A percentile compares a stretch with the other conserved stretches of the same genome.
phyloP scores from a whole-genome alignment of 441 rosid genomes.

The Adansonia grandidieri region DNA sequence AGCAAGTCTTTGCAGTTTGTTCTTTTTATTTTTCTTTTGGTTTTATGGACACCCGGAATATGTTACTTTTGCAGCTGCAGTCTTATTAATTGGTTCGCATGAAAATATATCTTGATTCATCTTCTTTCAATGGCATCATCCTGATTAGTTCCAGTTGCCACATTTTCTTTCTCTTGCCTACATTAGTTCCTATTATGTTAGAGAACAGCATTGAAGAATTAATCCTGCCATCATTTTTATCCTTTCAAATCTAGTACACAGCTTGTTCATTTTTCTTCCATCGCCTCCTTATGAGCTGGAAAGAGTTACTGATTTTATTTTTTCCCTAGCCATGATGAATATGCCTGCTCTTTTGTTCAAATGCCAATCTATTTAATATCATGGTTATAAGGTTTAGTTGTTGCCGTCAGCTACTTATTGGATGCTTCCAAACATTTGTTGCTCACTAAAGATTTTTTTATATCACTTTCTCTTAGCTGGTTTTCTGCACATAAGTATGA shows the following conservation, averaged over 20 bases:
- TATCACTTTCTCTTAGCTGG: neutral
- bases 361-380: neutral
- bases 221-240: constrained; percentile 5
- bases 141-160: neutral
- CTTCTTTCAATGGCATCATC: neutral
- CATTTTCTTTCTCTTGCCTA: neutral
- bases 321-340: neutral
- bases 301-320: neutral
- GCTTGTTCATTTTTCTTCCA: neutral
- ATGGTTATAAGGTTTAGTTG: neutral
- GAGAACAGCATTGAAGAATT: neutral
- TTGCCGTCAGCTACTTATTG: neutral
- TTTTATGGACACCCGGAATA: neutral
- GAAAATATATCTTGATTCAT: neutral
- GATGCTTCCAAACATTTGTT: neutral
- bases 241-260: neutral
- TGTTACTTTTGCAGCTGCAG: neutral
- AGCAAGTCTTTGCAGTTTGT: neutral
- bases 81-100: neutral
- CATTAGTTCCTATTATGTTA: neutral
- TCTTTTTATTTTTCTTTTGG: neutral
- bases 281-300: neutral
- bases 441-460: neutral
- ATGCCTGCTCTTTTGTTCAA: neutral
- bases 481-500: neutral